Evolutionary conservation across 1,284 basidiomycete species (phyloP), one percentile per base, ranked within the genome.

Genomic region (Cystobasidium sp.): DNA sequence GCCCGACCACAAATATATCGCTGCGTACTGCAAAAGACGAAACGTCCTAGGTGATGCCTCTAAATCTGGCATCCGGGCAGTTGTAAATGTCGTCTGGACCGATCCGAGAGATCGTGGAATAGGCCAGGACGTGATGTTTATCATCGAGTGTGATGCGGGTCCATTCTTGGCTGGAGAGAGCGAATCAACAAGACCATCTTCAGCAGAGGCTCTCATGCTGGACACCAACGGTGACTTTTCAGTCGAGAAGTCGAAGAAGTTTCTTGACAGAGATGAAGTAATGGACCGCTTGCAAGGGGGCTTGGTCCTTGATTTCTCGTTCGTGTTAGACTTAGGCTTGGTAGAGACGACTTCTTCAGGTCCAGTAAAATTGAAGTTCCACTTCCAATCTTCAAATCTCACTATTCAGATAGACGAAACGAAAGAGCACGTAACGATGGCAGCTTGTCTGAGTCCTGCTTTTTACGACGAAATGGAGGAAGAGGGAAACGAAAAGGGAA

Each of bases 361-460:
- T 22, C 41, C 56, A 22, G 56, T 61, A 20, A 24, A 58, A 3
- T 18, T 51, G 20, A 63, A 31, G 1, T 24, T 51, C 9, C 9
- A 22, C 8, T 65, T 43, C 63, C 14, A 12, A 53, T 10, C 63
- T 41, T 18, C 24, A 3, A 24, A 65, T 41, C 10, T 65, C 20
- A 24, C 31, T 24, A n/a, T 52, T 2, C 6, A 65, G 3, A 41
- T 70, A 8, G 37, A 37, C 6, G 56, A 63, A n/a, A 31, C 56
- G 3, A 3, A n/a, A 43, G 68, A 70, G 20, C 44, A 51, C 37
- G 68, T 70, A 12, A 37, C 18, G 7, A 61, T 62, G 68, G 49
- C 68, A 37, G 68, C 41, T 22, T 70, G 68, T 63, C 51, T 70
- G 12, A 62, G 58, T 31, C 68, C 68, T 20, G 68, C 68, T 39